Evolutionary conservation across 2,329 filamentous ascomycete species (phyloP), one percentile per base, ranked within the genome.

Genomic region (Aureobasidium sp.): DNA sequence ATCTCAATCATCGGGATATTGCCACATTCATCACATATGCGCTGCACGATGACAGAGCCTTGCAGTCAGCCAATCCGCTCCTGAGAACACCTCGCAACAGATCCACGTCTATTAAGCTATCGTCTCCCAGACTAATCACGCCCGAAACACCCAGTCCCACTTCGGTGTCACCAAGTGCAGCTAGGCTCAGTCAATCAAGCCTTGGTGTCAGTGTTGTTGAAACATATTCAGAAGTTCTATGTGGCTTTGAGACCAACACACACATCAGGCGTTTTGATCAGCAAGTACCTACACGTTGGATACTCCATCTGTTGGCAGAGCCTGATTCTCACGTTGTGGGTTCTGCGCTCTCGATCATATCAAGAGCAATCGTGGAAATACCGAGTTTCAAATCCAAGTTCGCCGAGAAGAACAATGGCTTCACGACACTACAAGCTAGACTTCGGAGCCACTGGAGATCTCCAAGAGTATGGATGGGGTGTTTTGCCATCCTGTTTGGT

Each of bases 21-120:
- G 90, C 94, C 2, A 80, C 97, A 23, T 97, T 95, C 69, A 88
- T 99, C 64, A 96, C 93, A 0, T 99, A 94, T 71, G 87, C 90
- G 6, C 84, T 96, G 64, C 91, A 96, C 69, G 83, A 84, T 57
- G 53, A 58, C 8, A 55, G 51, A 49, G 51, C 60, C 3, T 10
- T 58, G n/a, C 55, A 58, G 23, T 58, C 55, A 19, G 19, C 42
- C 21, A 49, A 49, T 31, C 31, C 43, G 21, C 21, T 40, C 2
- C 15, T 58, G 42, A 47, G n/a, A 31, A 40, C 31, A 21, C 43
- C 55, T 29, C 55, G 55, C 17, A 47, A 58, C 21, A 47, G 43
- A 31, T 58, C 55, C 1, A 31, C 43, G 17, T 58, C 55, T 6
- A 23, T 49, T 11, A 58, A 58, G 23, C 27, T 45, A 5, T n/a